These are phyloP conservation scores for Boletus rex-veris DNA, from an alignment of 768 basidiomycete species.

Conservation along the genomic window DNA sequence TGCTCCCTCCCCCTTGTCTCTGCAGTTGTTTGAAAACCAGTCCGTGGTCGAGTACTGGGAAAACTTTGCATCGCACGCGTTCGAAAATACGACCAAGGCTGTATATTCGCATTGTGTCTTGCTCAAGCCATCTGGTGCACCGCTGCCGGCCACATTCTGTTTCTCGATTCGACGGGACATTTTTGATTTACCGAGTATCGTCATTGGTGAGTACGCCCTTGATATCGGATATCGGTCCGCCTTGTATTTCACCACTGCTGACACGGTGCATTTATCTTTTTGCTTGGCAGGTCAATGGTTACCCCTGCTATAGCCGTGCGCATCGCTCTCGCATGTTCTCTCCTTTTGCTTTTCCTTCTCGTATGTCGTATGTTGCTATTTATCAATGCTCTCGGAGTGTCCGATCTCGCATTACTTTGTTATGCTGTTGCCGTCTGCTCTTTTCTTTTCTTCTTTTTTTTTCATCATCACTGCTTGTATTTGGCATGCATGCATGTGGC, in stretches of 20 bases:
- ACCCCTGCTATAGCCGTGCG: constrained; percentile 56
- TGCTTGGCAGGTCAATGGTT: constrained; percentile 76
- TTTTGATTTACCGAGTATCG: constrained; percentile 85
- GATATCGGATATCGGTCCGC: not conserved
- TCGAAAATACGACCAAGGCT: constrained; percentile 95
- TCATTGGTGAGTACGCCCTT: constrained; percentile 59
- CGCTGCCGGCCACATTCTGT: constrained; percentile 90
- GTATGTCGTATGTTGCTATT: constrained; percentile 16
- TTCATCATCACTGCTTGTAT: not conserved
- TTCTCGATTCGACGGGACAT: constrained; percentile 93
- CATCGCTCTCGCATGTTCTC: not conserved
- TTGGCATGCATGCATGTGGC: no score
- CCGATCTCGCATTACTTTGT: constrained; percentile 1
- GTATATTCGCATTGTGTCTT: constrained; percentile 92
- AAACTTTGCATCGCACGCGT: constrained; percentile 94
- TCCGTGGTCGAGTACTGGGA: constrained; percentile 97
- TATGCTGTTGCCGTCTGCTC: not conserved
- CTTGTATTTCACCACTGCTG: no score
- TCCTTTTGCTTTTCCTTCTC: not conserved
- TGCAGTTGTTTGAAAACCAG: constrained; percentile 88
- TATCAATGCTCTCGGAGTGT: not conserved
- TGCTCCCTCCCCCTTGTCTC: not conserved
- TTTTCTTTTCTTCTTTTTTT: not conserved
- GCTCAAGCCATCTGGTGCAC: constrained; percentile 78
- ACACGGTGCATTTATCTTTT: not conserved